Evolutionary conservation across 768 basidiomycete species (phyloP).

Genomic region (Dioszegia crocea): DNA sequence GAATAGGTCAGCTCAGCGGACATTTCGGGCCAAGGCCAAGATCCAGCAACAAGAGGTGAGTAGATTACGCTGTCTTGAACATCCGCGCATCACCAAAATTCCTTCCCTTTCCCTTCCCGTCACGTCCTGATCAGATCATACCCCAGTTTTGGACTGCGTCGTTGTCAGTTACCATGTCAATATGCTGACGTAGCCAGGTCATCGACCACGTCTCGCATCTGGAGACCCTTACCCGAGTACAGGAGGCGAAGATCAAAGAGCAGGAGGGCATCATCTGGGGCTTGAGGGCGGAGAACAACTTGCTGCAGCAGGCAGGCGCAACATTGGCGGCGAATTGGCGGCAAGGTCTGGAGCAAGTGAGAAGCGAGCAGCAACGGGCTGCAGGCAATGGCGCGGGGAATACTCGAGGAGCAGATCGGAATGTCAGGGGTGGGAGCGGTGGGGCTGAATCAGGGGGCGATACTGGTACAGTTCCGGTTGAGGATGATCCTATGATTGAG

Average conservation of each 20-base stretch:
- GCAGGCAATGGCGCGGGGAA: neutral
- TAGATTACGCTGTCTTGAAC: neutral
- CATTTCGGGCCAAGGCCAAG: conserved; percentile 9
- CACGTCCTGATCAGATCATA: no score
- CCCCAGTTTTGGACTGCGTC: no score
- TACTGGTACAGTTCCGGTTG: no score
- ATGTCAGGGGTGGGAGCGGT: no score
- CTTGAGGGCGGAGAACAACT: neutral
- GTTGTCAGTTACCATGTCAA: no score
- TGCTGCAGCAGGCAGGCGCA: neutral
- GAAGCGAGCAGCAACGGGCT: neutral
- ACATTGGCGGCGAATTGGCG: neutral
- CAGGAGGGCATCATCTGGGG: neutral
- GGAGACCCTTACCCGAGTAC: neutral
- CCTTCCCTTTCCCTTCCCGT: neutral
- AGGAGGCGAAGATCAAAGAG: neutral
- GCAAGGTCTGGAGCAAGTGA: neutral
- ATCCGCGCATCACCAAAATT: neutral
- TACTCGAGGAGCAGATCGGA: no score
- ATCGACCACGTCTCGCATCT: neutral
- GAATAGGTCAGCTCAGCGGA: conserved; percentile 11
- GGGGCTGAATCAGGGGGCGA: no score
- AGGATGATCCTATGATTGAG: no score
- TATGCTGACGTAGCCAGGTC: neutral
- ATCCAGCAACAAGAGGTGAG: neutral